Evolutionary conservation across 1,139 yeast genomes (phyloP).

Genomic region (Wickerhamomyces sp.): DNA sequence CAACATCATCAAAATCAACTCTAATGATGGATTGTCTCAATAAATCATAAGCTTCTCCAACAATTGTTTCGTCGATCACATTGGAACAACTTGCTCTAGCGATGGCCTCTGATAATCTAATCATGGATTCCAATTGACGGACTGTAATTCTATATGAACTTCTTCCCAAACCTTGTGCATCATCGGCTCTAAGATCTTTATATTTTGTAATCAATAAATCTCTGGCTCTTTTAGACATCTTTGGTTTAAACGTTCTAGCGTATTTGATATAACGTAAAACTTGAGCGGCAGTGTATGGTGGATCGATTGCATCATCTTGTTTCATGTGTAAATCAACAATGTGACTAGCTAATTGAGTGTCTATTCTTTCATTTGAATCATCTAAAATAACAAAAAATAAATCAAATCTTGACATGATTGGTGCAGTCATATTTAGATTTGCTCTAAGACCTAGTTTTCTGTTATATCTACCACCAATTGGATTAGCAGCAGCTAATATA

Average conservation of each 20-base stretch:
- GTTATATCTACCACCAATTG: constrained; percentile 92
- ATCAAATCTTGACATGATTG: constrained; percentile 98
- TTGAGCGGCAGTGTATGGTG: constrained; percentile 89
- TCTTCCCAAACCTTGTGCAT: constrained; percentile 87
- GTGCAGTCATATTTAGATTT: constrained; percentile 96
- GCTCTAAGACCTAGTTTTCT: constrained; percentile 80
- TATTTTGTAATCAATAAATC: constrained; percentile 73
- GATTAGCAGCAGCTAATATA: constrained; percentile 96
- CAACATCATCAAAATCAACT: constrained; percentile 92
- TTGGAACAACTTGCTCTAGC: constrained; percentile 96
- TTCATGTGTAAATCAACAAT: constrained; percentile 92
- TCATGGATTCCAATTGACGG: constrained; percentile 92
- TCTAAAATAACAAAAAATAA: constrained; percentile 91
- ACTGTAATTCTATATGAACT: constrained; percentile 92
- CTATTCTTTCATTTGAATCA: constrained; percentile 90
- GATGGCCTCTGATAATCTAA: constrained; percentile 91
- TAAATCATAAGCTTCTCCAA: constrained; percentile 89
- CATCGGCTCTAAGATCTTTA: constrained; percentile 84
- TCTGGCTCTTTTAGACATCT: constrained; percentile 78
- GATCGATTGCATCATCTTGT: constrained; percentile 84
- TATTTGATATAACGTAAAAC: constrained; percentile 84
- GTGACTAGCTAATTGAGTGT: constrained; percentile 85
- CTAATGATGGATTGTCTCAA: constrained; percentile 88
- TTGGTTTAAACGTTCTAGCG: constrained; percentile 92
- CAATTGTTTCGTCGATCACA: constrained; percentile 80